Base-by-base conservation (phyloP, 495 filamentous ascomycete genomes). In the Trichoderma virens region DNA sequence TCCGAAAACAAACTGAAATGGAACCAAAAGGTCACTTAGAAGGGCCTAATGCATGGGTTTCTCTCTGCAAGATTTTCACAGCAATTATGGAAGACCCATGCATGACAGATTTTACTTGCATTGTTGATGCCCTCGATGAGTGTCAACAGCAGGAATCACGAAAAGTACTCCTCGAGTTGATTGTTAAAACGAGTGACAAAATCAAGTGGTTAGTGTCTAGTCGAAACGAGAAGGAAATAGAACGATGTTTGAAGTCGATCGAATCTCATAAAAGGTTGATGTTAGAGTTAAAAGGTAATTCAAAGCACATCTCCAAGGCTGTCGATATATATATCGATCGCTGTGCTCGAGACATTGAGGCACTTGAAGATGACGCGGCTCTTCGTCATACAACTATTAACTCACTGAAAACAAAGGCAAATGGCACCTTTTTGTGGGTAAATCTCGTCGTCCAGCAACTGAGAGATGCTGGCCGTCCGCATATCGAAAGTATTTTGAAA, bases 71-170 rank as follows among this genome's bases (percentile, higher is more conserved):
- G 14, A 74, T 79, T 34, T 70, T 77, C n/a, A 62, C 34, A 8
- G 41, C 41, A 16, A 75, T 79, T 11, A 43, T 79, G n/a, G 56
- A 71, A 59, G 73, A 75, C 56, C 60, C 61, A 23, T 65, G 34
- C 30, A 27, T 72, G 18, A 30, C 65, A 1, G 61, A 13, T 6
- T 64, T 69, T 32, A 30, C n/a, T n/a, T 34, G 30, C 13, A 32
- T 32, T 20, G 69, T 81, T 38, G 80, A 82, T 67, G 80, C 78
- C 1, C 72, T 82, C 6, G 77, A 81, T 64, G 80, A 82, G 67
- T 81, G 77, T 56, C 64, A 59, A 5, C 27, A 28, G 14, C 27
- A 35, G 2, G n/a, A 61, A 20, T 28, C 27, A 2, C 25, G 32
- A 11, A 28, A 31, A 20, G 16, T 31, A 16, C 27, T 20, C 4